phyloP scores from a whole-genome alignment of 805 yeast genomes.

The Saccharomycopsis olivae region DNA sequence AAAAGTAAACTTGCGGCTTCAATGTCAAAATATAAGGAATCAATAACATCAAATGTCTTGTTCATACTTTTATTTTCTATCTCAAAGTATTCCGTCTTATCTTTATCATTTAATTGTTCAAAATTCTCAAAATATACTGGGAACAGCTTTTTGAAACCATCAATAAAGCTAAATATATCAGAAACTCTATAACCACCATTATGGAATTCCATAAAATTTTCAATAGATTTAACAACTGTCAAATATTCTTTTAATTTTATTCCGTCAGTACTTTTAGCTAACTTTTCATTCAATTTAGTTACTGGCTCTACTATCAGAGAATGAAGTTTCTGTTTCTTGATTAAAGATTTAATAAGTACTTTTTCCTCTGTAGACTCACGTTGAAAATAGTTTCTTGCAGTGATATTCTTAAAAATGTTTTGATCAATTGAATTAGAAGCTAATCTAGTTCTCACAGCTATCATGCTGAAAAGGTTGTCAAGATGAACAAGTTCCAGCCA shows the following conservation, averaged over 20 bases:
- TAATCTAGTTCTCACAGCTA: neutral
- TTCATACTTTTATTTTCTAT: conserved; percentile 9
- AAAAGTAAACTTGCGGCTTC: conserved; percentile 7
- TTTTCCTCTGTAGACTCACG: conserved; percentile 12
- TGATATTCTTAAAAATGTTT: neutral
- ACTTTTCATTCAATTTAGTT: conserved; percentile 2
- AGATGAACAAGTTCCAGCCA: conserved; percentile 9
- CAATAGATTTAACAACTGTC: conserved; percentile 10
- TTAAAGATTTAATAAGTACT: conserved; percentile 5
- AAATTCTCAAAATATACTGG: conserved; percentile 14
- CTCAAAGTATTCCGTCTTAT: conserved; percentile 4
- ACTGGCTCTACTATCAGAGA: conserved; percentile 6
- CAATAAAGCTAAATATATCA: conserved; percentile 17
- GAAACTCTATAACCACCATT: conserved; percentile 14
- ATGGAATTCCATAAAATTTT: conserved; percentile 15
- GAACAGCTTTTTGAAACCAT: conserved; percentile 8
- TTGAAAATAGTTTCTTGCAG: neutral
- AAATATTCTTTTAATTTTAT: conserved; percentile 16
- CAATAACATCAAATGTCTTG: conserved; percentile 12
- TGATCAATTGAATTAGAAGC: conserved; percentile 5
- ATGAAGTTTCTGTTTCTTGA: conserved; percentile 5
- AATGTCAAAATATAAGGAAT: conserved; percentile 21
- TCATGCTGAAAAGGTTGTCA: conserved; percentile 7
- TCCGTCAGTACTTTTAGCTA: neutral
- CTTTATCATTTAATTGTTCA: conserved; percentile 3